Evolutionary conservation across 495 filamentous ascomycete genomes (phyloP).

Genomic region (Aspergillus baeticus): DNA sequence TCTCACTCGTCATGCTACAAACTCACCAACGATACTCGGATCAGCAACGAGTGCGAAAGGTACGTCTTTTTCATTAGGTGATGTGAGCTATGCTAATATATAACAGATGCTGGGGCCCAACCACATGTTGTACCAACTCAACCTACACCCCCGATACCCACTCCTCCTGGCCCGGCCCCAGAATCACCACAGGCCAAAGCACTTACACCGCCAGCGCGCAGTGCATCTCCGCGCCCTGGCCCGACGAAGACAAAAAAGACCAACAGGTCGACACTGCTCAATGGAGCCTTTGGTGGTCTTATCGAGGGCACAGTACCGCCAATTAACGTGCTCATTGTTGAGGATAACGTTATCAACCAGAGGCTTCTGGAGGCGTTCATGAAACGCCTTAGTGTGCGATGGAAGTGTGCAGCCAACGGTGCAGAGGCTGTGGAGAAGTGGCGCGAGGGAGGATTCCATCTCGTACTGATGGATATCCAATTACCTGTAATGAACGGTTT

Average conservation of each 20-base stretch:
- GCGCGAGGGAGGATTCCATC: slow-evolving; percentile 90
- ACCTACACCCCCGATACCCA: slow-evolving; percentile 33
- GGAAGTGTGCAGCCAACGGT: slow-evolving; percentile 94
- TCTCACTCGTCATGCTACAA: slow-evolving; percentile 68
- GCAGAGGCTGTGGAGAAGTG: slow-evolving; percentile 91
- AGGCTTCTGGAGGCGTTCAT: slow-evolving; percentile 92
- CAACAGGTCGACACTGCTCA: slow-evolving; percentile 19
- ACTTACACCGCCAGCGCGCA: slow-evolving; percentile 36
- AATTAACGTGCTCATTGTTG: slow-evolving; percentile 96
- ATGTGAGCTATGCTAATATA: slow-evolving; percentile 17
- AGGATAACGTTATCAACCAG: slow-evolving; percentile 98
- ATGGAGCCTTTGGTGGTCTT: slow-evolving; percentile 56
- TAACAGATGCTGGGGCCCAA: slow-evolving; percentile 28
- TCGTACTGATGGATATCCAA: slow-evolving; percentile 98
- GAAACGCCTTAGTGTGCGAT: slow-evolving; percentile 94
- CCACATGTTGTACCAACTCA: slow-evolving; percentile 26
- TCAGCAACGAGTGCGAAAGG: slow-evolving; percentile 30
- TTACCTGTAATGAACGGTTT: slow-evolving; percentile 95
- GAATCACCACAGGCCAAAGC: slow-evolving; percentile 38
- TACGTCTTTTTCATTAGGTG: background rate
- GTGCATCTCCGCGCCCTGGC: slow-evolving; percentile 37
- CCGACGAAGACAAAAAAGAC: slow-evolving; percentile 48
- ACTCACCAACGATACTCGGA: slow-evolving; percentile 70
- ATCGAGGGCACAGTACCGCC: slow-evolving; percentile 86
- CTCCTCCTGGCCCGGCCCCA: slow-evolving; percentile 36